phyloP scores from a whole-genome alignment of 108 stramenopile species.

The Stephanodiscus minutulus region DNA sequence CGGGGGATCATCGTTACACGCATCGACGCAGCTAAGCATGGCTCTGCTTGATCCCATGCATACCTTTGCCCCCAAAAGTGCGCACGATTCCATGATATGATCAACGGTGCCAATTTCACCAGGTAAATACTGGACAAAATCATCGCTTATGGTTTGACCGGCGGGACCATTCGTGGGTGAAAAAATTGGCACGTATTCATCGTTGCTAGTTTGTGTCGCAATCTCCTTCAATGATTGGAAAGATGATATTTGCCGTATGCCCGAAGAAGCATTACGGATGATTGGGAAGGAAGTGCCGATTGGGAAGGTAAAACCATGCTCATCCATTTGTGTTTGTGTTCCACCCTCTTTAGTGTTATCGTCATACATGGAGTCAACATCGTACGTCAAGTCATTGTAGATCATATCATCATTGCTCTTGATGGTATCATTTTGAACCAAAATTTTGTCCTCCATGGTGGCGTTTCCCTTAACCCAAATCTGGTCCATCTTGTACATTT shows the following conservation, averaged over 20 bases:
- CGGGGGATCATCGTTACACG: conserved; percentile 28
- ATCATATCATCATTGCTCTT: not conserved
- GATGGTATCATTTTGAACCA: not conserved
- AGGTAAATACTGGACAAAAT: too few relatives aligned
- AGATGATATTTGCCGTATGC: not conserved
- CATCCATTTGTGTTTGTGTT: too few relatives aligned
- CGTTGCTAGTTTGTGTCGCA: conserved; percentile 8
- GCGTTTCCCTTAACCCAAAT: not conserved
- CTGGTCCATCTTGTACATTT: not conserved
- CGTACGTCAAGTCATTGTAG: not conserved
- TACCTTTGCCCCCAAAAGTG: conserved; percentile 19
- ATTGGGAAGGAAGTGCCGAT: too few relatives aligned
- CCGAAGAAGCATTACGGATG: not conserved
- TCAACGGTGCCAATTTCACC: conserved; percentile 17
- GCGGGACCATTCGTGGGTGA: too few relatives aligned
- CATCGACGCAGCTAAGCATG: conserved; percentile 24
- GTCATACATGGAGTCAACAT: conserved; percentile 4
- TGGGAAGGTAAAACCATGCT: too few relatives aligned
- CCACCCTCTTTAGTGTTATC: not conserved
- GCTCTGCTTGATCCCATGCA: conserved; percentile 32
- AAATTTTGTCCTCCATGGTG: not conserved
- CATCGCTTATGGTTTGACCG: too few relatives aligned
- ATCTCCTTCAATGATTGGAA: conserved; percentile 3
- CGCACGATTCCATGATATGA: conserved; percentile 29
- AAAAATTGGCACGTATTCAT: not conserved